phyloP scores from a whole-genome alignment of 768 basidiomycete genomes.

The Mycena filopes region DNA sequence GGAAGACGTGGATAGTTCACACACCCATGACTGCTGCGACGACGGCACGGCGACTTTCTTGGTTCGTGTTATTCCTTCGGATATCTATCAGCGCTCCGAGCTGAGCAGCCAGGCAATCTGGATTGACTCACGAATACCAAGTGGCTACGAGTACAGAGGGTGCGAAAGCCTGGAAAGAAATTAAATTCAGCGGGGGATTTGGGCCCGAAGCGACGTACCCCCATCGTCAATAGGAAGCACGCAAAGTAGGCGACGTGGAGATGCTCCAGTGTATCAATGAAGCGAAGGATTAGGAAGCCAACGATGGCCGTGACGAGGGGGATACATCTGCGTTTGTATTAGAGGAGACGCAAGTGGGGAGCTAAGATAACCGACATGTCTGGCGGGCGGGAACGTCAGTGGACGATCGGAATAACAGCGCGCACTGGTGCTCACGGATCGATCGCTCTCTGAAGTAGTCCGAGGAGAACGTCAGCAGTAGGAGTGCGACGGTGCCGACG shows the following conservation, averaged over 20 bases:
- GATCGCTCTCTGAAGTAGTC: conserved; percentile 63
- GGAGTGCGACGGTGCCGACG: conserved; percentile 50
- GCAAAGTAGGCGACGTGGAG: conserved; percentile 63
- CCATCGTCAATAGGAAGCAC: conserved; percentile 63
- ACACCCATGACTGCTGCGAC: conserved; percentile 63
- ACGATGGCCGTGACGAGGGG: conserved; percentile 50
- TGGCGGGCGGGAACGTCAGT: conserved; percentile 8
- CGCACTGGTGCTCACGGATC: conserved; percentile 48
- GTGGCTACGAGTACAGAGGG: conserved; percentile 58
- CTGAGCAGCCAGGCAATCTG: neutral
- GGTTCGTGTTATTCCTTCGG: conserved; percentile 58
- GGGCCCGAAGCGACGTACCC: conserved; percentile 42
- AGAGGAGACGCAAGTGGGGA: neutral
- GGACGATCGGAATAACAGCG: conserved; percentile 24
- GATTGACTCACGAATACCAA: conserved; percentile 37
- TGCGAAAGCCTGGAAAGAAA: conserved; percentile 52
- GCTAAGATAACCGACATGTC: conserved; percentile 23
- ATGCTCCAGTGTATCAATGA: conserved; percentile 52
- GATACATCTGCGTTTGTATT: conserved; percentile 48
- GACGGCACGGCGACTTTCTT: conserved; percentile 58
- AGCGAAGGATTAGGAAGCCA: conserved; percentile 59
- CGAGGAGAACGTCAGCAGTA: conserved; percentile 60
- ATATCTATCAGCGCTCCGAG: conserved; percentile 20
- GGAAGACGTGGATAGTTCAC: conserved; percentile 16
- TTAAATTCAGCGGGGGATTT: conserved; percentile 1